Evolutionary conservation across 225 moss, liverwort and hornwort species (phyloP), one percentile per base, ranked within the genome.

Genomic region (Pseudoscleropodium purum): DNA sequence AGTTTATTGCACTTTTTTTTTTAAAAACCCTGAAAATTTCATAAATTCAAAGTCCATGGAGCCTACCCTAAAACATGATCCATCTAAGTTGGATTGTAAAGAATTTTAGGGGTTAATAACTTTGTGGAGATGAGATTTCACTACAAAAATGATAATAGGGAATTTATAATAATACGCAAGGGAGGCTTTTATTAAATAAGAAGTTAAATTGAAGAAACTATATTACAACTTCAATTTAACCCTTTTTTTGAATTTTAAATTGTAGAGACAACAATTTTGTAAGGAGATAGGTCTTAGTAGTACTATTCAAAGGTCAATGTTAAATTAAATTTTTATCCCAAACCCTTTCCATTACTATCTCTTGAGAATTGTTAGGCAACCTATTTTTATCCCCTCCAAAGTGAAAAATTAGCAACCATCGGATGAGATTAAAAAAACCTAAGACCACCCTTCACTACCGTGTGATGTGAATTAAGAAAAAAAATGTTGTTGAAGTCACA

Each of bases 41-140:
- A 25, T 25, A 25, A 15, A 5, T 14, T 15, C 0, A n/a, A 41
- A 72, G 4, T 26, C 1, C 25, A 2, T 14, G 26, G 15, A 15
- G 15, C 8, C 0, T 26, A 9, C 1, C 8, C 5, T 0, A 14
- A 15, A 72, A 41, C 3, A 15, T 26, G 9, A 72, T 72, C 0
- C 3, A 2, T 5, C 24, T 1, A 30, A 30, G 5, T 30, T 30
- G 3, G 5, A 1, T 30, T 47, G 11, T 1, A 30, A 75, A 2
- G 11, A 47, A 47, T 18, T 47, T 11, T 31, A 11, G 47, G 1
- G 4, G 18, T 10, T 30, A 18, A 14, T 43, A 45, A 18, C 4
- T 29, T 30, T 0, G 5, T 29, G 0, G 3, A 29, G 16, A 75
- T 30, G 10, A 75, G 0, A 30, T 30, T 47, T 31, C 2, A 30